Evolutionary conservation across 768 basidiomycete genomes (phyloP).

Genomic region (Artomyces pyxidatus): DNA sequence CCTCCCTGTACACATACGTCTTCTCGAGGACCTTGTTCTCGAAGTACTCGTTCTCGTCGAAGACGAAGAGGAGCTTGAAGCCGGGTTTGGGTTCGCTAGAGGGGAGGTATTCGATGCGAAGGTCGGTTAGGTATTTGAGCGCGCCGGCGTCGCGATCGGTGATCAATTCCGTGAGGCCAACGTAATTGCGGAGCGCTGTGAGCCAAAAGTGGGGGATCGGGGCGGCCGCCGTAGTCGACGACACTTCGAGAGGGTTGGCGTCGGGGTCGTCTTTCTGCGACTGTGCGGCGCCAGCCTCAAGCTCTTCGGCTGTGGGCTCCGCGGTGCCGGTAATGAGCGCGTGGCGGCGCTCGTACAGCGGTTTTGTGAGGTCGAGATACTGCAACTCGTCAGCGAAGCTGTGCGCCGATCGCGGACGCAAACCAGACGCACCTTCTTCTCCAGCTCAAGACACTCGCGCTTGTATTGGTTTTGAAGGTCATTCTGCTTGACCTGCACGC

Average conservation of each 20-base stretch:
- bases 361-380: constrained; percentile 73
- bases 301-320: constrained; percentile 71
- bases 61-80: constrained; percentile 84
- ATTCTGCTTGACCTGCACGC: constrained; percentile 86
- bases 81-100: constrained; percentile 67
- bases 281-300: constrained; percentile 69
- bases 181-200: constrained; percentile 89
- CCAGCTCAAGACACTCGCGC: constrained; percentile 87
- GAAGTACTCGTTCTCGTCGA: constrained; percentile 81
- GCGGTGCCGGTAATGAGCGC: constrained; percentile 76
- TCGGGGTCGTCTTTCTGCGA: constrained; percentile 70
- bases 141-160: constrained; percentile 88
- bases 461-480: constrained; percentile 93
- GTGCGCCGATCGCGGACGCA: background rate
- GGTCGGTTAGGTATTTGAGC: constrained; percentile 74
- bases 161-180: constrained; percentile 79
- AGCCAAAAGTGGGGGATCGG: constrained; percentile 97
- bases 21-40: constrained; percentile 78
- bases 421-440: constrained; percentile 70
- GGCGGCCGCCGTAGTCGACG: constrained; percentile 22
- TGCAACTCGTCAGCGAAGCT: constrained; percentile 22
- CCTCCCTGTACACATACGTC: constrained; percentile 89
- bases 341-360: constrained; percentile 79
- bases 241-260: constrained; percentile 43
- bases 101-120: constrained; percentile 70